Evolutionary conservation across 2,329 filamentous ascomycete species (phyloP), one percentile per base, ranked within the genome.

Genomic region (Aspergillus tamarii): DNA sequence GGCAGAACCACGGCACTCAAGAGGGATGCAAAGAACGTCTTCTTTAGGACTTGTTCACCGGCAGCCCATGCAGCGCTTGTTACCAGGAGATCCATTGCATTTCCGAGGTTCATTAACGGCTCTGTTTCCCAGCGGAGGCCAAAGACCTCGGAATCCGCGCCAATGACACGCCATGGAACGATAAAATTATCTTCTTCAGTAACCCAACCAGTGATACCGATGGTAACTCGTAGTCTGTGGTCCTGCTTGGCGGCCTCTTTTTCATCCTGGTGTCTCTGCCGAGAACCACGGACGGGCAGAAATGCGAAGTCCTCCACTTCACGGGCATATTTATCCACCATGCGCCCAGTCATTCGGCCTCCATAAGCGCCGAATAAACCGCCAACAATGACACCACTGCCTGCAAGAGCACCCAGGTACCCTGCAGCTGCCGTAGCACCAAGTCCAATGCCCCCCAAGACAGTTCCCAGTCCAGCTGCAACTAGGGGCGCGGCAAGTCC

Each of bases 361-460:
- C 91, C 91, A 74, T 96, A 97, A n/a, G 95, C 92, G 10, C 95
- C 95, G 73, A 98, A 97, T 45, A 98, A 81, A 43, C 91, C 88
- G 19, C 94, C 94, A 34, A 97, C 90, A 48, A 93, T 83, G 19
- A 95, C 86, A 6, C 89, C 87, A 66, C 91, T 95, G 43, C 94
- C 89, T 2, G 93, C 91, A 72, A 97, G 84, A 21, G 89, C 85
- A 12, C 94, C 94, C 0, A 98, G 82, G 59, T 97, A 88, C 1
- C 88, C 88, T 23, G 93, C 92, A 12, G 92, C 90, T 26, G 89
- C 88, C 2, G 89, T 89, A 1, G 89, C 85, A 21, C 90, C 89
- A 1, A 97, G 83, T 2, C 92, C 92, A 12, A 92, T 78, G 0
- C 92, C 92, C 28, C 90, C 89, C 81, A 94, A 90, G 0, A 94